Base-by-base conservation (phyloP, 2,329 filamentous ascomycete genomes). In the Chaetomium globosum region DNA sequence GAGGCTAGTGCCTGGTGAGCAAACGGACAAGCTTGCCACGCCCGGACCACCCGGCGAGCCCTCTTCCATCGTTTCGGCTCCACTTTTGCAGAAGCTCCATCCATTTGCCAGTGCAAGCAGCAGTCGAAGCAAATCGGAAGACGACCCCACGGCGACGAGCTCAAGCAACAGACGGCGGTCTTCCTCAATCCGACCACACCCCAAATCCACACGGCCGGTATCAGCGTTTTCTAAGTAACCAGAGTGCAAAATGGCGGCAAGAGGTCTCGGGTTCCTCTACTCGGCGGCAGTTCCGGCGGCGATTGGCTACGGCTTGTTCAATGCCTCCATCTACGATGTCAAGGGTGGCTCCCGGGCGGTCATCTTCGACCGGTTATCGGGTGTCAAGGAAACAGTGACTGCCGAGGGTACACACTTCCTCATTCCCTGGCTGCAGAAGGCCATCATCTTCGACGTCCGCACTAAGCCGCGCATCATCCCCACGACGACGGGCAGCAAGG, bases 331-430 rank as follows among this genome's bases (percentile, higher is more conserved):
- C 69, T 99, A 97, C 88, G 95, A 99, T 79, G 95, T 99, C 77
- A 93, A 92, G 78, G 95, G 95, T 77, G 95, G 95, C 73, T 90
- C 89, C 69, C 88, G 95, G 75, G 95, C 95, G 68, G 93, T 99
- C 80, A 99, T 99, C 82, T 99, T 99, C 83, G 96, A 99, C 83
- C 86, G 95, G 70, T 71, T 98, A 72, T 85, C 88, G 59, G 95
- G 95, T 81, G 95, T 99, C 71, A 94, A 96, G 83, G 94, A 99
- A 72, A 81, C 85, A 58, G 95, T 99, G 64, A 83, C 95, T 74
- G 97, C 93, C 79, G 95, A 99, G 82, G 95, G 95, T 75, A 99
- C 95, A 63, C 95, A 99, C 79, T 97, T 99, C 79, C 82, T 99
- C 63, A 80, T 99, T 46, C 95, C 95, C 8, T 99, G 95, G 95